These are phyloP conservation scores for Camellia lanceoleosa DNA, from an alignment of 148 eudicot genomes.

Conservation along the genomic window DNA sequence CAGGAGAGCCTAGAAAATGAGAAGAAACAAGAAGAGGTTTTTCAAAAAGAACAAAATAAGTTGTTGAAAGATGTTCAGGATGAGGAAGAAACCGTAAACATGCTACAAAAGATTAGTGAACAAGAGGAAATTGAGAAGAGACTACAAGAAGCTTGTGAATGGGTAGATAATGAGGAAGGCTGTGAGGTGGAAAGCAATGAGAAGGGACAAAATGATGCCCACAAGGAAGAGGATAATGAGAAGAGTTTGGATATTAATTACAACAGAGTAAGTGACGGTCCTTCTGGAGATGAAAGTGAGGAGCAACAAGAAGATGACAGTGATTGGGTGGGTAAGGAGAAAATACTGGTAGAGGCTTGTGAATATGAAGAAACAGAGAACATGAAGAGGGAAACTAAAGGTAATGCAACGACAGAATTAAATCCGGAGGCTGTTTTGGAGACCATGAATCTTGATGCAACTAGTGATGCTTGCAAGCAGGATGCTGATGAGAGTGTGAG, in stretches of 20 bases:
- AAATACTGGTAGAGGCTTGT: slow-evolving; percentile 11
- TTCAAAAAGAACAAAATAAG: slow-evolving; percentile 27
- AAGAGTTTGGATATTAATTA: slow-evolving; percentile 15
- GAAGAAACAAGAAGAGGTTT: slow-evolving; percentile 22
- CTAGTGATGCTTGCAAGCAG: slow-evolving; percentile 23
- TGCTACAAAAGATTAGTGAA: slow-evolving; percentile 14
- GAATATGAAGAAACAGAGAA: slow-evolving; percentile 25
- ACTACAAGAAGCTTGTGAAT: slow-evolving; percentile 27
- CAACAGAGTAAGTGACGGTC: slow-evolving; percentile 6
- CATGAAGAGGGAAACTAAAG: slow-evolving; percentile 19
- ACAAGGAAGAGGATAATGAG: slow-evolving; percentile 20
- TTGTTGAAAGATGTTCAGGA: slow-evolving; percentile 16
- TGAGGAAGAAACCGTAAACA: slow-evolving; percentile 19
- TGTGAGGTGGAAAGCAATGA: slow-evolving; percentile 19
- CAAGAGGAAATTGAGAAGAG: slow-evolving; percentile 26
- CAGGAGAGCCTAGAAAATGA: slow-evolving; percentile 30
- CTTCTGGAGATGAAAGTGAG: slow-evolving; percentile 24
- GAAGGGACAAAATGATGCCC: slow-evolving; percentile 12
- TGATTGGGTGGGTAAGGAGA: slow-evolving; percentile 25
- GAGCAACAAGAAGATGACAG: slow-evolving; percentile 21
- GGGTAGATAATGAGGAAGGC: slow-evolving; percentile 28
- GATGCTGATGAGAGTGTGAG: slow-evolving; percentile 21
- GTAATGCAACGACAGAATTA: slow-evolving; percentile 16
- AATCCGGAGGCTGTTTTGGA: slow-evolving; percentile 31
- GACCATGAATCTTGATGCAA: slow-evolving; percentile 18